These are phyloP conservation scores for Prunus yedoensis DNA, from an alignment of 331 rosid genomes.

Conservation along the genomic window DNA sequence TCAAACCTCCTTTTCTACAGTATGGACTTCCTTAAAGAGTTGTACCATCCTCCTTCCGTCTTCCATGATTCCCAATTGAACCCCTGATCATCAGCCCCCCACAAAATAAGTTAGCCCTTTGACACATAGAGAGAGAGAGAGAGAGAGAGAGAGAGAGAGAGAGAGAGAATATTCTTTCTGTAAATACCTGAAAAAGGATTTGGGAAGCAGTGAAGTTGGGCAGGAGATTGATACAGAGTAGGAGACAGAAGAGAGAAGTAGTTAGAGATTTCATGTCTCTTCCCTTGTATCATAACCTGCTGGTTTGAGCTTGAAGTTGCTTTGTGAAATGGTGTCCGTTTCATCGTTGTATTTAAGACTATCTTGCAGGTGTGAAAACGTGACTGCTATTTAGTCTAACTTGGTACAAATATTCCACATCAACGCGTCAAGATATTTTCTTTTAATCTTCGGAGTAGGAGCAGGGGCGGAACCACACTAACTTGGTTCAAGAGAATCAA, in stretches of 20 bases:
- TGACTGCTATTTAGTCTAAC: not conserved
- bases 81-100: constrained; percentile 43
- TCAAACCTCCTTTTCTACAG: too few relatives aligned
- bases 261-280: not conserved
- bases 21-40: constrained; percentile 46
- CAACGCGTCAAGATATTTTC: too few relatives aligned
- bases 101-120: not conserved
- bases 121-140: not conserved
- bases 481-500: too few relatives aligned
- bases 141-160: not conserved
- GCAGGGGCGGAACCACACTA: too few relatives aligned
- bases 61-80: constrained; percentile 92
- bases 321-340: not conserved
- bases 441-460: too few relatives aligned
- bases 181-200: constrained; percentile 28
- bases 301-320: not conserved
- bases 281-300: not conserved
- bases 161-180: not conserved
- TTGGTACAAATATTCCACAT: too few relatives aligned
- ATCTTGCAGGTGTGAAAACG: not conserved
- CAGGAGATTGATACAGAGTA: not conserved
- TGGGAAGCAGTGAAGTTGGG: constrained; percentile 25
- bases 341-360: not conserved
- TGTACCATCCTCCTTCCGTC: constrained; percentile 75
- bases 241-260: not conserved